Evolutionary conservation across 2,329 filamentous ascomycete species (phyloP), one percentile per base, ranked within the genome.

Genomic region (Rutstroemia sp.): DNA sequence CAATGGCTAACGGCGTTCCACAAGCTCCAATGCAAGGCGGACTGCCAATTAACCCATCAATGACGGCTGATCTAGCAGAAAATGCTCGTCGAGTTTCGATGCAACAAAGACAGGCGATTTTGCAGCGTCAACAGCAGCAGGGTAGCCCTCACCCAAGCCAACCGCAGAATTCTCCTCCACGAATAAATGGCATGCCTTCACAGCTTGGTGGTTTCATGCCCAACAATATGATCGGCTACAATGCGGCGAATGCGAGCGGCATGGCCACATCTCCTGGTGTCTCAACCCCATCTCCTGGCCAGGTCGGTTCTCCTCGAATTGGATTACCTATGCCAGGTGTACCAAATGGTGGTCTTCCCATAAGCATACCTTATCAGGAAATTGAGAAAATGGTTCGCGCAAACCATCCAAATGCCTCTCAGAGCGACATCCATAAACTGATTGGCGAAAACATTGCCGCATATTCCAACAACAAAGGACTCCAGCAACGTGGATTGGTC

Each of bases 21-120:
- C 86, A 88, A 67, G 84, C 86, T 23, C 87, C 87, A 61, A 79
- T 89, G 74, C 84, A 87, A 64, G 59, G 57, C 53, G 79, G 86
- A 54, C 79, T 89, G 74, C 79, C 82, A 2, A 71, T 78, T 5
- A 75, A 73, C 50, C 71, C 73, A 7, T 73, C 72, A 45, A 67
- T 80, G 2, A 80, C 84, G 58, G 73, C 80, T 25, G 77, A 76
- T 54, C 70, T 84, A 48, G 76, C 84, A 63, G 73, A 86, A 63
- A 84, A 87, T 64, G 80, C 84, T 16, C 82, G 84, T 54, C 80
- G 82, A 45, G 82, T 88, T 44, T 78, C 86, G 16, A 10, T 51
- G 17, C 54, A 56, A 40, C 54, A 56, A 19, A 52, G 54, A 46
- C 70, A 71, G 56, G 64, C 66, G 50, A 64, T 59, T 9, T 62